phyloP scores from a whole-genome alignment of 495 filamentous ascomycete species.

The Ramalina intermedia region DNA sequence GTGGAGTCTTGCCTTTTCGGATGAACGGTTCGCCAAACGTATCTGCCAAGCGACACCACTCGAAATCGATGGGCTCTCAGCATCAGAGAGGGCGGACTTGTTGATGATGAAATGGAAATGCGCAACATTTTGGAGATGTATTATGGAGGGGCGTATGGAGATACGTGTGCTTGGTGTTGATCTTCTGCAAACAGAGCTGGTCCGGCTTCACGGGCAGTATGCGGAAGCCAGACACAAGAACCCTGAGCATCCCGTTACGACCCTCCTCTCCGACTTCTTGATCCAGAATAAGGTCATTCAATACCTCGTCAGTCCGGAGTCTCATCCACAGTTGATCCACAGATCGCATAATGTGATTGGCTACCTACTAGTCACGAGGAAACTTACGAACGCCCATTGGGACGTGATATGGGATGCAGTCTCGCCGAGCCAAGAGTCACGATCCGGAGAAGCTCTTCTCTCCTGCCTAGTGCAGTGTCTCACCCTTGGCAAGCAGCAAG shows the following conservation, averaged over 20 bases:
- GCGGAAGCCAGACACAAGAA: conserved; percentile 26
- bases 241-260: conserved; percentile 37
- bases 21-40: conserved; percentile 28
- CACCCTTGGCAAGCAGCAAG: conserved; percentile 31
- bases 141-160: conserved; percentile 79
- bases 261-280: conserved; percentile 52
- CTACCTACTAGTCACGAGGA: conserved; percentile 70
- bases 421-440: conserved; percentile 67
- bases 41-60: conserved; percentile 51
- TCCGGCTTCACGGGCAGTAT: conserved; percentile 42
- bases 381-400: conserved; percentile 55
- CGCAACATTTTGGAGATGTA: conserved; percentile 48
- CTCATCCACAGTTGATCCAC: conserved; percentile 76
- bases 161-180: conserved; percentile 61
- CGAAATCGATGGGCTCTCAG: conserved; percentile 49
- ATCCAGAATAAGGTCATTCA: conserved; percentile 52
- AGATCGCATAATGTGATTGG: conserved; percentile 72
- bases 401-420: conserved; percentile 79
- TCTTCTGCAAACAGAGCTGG: conserved; percentile 56
- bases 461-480: conserved; percentile 58
- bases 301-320: conserved; percentile 81
- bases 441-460: conserved; percentile 66
- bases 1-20: conserved; percentile 16
- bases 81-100: conserved; percentile 34
- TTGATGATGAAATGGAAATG: conserved; percentile 58